Evolutionary conservation across 148 eudicot genomes (phyloP).

Genomic region (Limonium bicolor): DNA sequence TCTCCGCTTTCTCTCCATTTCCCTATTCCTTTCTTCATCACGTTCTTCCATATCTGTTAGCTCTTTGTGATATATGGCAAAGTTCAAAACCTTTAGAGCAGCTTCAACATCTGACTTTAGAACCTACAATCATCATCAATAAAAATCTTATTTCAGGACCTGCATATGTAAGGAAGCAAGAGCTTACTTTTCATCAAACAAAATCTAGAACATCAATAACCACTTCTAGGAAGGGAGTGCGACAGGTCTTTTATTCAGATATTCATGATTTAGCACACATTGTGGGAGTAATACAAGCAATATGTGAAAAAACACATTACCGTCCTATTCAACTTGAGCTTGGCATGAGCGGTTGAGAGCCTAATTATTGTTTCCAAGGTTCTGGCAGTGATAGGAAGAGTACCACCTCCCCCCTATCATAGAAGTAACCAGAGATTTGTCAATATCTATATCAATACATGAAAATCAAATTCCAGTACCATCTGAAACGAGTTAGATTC

Average conservation of each 20-base stretch:
- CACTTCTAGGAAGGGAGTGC: too few species aligned
- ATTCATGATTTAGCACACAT: background rate
- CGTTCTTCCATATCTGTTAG: constrained; percentile 95
- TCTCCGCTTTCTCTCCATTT: constrained; percentile 52
- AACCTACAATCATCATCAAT: constrained; percentile 28
- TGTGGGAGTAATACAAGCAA: background rate
- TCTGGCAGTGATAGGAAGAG: constrained; percentile 98
- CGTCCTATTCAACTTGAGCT: constrained; percentile 81
- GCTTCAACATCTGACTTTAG: constrained; percentile 79
- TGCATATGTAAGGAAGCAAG: too few species aligned
- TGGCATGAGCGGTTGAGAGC: constrained; percentile 98
- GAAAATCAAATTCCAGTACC: background rate
- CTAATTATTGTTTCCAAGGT: constrained; percentile 94
- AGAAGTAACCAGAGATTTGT: background rate
- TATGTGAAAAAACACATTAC: too few species aligned
- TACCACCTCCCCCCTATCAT: constrained; percentile 73
- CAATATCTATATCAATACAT: background rate
- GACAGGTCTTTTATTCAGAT: too few species aligned
- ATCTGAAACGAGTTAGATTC: background rate
- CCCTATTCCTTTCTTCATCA: constrained; percentile 61
- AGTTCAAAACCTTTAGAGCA: constrained; percentile 88
- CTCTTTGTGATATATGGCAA: constrained; percentile 96
- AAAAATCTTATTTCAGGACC: too few species aligned
- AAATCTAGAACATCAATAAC: too few species aligned
- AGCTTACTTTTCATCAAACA: too few species aligned